These are phyloP conservation scores for Penicillium flavigenum DNA, from an alignment of 495 filamentous ascomycete genomes.

Conservation along the genomic window DNA sequence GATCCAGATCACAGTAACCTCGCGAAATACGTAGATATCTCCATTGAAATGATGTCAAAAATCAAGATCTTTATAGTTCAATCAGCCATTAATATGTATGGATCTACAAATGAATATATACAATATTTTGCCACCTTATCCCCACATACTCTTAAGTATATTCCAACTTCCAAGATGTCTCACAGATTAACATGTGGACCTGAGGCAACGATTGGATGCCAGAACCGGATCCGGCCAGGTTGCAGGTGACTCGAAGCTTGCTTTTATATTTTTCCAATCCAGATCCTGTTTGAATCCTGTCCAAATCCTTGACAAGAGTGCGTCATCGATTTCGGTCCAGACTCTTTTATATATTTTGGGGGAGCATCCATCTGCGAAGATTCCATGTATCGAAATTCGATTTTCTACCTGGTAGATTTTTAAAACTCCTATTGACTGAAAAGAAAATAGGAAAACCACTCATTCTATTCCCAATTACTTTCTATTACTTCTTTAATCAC, in stretches of 20 bases:
- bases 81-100: no score
- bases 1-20: no score
- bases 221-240: slow-evolving; percentile 12
- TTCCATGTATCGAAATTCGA: neutral
- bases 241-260: neutral
- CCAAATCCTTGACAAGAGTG: neutral
- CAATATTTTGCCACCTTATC: no score
- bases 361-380: neutral
- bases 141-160: no score
- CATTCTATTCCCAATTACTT: neutral
- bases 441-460: neutral
- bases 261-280: neutral
- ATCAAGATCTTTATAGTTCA: no score
- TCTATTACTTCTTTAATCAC: neutral
- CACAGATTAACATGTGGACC: no score
- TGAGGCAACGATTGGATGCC: slow-evolving; percentile 5
- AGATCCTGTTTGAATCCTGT: neutral
- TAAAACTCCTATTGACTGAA: neutral
- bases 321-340: slow-evolving; percentile 10
- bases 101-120: no score
- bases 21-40: no score
- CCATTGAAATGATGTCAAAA: no score
- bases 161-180: no score
- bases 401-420: neutral
- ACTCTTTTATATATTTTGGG: slow-evolving; percentile 2